These are phyloP conservation scores for Colletotrichum destructivum DNA, from an alignment of 2,329 filamentous ascomycete genomes.

Conservation along the genomic window DNA sequence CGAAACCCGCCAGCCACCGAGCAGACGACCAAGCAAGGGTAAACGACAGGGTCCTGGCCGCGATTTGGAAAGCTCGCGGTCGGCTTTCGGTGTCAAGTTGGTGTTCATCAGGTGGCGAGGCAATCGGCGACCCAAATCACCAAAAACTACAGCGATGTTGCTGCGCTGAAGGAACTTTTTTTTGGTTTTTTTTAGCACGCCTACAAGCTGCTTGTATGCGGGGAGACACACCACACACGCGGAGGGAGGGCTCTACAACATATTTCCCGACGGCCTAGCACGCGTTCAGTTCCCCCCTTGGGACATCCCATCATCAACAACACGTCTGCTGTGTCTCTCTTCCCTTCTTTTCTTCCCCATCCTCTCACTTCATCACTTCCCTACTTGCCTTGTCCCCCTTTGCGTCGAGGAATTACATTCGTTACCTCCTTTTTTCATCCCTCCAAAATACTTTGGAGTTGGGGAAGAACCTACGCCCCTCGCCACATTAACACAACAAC, in stretches of 20 bases:
- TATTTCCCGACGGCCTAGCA: not conserved
- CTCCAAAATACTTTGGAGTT: not conserved
- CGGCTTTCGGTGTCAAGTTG: conserved; percentile 1
- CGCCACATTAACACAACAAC: not conserved
- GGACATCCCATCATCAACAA: not conserved
- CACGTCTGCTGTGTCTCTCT: not conserved
- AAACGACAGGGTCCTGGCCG: conserved; percentile 2
- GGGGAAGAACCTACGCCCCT: not conserved
- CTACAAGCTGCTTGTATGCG: not conserved
- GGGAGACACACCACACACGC: not conserved
- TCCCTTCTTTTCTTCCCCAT: not conserved
- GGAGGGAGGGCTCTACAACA: not conserved
- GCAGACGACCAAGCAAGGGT: conserved; percentile 32
- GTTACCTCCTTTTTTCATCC: not conserved
- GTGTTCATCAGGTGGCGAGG: not conserved
- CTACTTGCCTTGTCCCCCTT: not conserved
- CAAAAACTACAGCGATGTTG: not conserved
- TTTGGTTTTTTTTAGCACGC: not conserved
- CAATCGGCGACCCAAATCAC: not conserved
- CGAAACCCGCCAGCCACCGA: conserved; percentile 32
- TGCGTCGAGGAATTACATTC: conserved; percentile 1
- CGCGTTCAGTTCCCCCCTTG: not conserved
- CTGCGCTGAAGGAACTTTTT: conserved; percentile 1
- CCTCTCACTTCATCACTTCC: too few relatives aligned
- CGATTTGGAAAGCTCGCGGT: conserved; percentile 10